Evolutionary conservation across 352 stramenopile species (phyloP), one percentile per base, ranked within the genome.

Genomic region (Pythium aristosporum): DNA sequence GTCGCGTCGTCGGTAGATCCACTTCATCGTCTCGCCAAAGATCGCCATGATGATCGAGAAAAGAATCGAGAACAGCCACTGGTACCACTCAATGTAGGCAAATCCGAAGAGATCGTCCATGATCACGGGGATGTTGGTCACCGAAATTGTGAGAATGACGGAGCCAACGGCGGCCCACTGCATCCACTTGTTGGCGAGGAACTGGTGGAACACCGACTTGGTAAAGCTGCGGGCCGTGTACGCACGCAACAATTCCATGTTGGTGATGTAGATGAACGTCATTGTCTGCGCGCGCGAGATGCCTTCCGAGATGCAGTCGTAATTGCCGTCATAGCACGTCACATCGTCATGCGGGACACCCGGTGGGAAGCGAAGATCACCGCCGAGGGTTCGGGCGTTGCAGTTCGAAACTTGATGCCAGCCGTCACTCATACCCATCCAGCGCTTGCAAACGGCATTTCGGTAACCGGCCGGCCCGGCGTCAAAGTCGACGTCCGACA

Each of bases 111-210:
- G 58, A 49, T 88, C 76, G 43, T 87, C 77, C 50, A 72, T 85
- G 48, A 91, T 62, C 34, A 88, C 69, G 16, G 80, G 80, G 56
- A 91, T 87, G 53, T 86, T 88, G 1, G 80, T 91, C 59, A 91
- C 78, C 4, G 71, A 85, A 0, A 89, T 25, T n/a, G 82, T 91
- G 42, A 91, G 51, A 1, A 70, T 64, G 9, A 91, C 44, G 9
- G 78, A 88, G 16, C 80, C 82, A 15, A 89, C 59, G 34, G 82
- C 79, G 23, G 82, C 82, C 67, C 80, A 82, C 55, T 88, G 79
- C 80, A 91, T 89, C 76, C 76, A 91, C 76, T 91, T 91, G 73
- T 91, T 91, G 54, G 76, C 69, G 64, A 89, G 87, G 49, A 87
- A 77, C 57, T 88, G 71, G 39, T 82, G 71, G 62, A 87, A 91